phyloP scores from a whole-genome alignment of 768 basidiomycete species.

The Coprinopsis sp. region DNA sequence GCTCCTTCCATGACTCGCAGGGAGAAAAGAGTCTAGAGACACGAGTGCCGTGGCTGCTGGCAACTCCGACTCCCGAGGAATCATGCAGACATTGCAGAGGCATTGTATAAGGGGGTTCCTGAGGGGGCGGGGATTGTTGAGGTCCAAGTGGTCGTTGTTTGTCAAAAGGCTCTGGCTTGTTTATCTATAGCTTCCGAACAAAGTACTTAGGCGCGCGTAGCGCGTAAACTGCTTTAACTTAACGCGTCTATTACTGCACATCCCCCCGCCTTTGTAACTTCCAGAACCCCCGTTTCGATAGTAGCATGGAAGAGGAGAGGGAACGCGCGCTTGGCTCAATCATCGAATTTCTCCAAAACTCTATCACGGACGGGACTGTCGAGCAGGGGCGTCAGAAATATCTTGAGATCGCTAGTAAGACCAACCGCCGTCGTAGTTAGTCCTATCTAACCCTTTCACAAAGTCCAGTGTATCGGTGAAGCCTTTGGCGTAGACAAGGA shows the following conservation, averaged over 20 bases:
- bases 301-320: conserved; percentile 62
- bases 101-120: conserved; percentile 79
- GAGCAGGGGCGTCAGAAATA: conserved; percentile 88
- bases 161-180: too few relatives aligned
- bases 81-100: conserved; percentile 80
- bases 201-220: too few relatives aligned
- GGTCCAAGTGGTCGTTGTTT: conserved; percentile 14
- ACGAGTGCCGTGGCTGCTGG: conserved; percentile 74
- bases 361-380: conserved; percentile 83
- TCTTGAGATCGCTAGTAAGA: conserved; percentile 86
- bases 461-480: conserved; percentile 96
- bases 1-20: conserved; percentile 93
- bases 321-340: conserved; percentile 78
- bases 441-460: conserved; percentile 11
- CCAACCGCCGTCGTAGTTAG: conserved; percentile 4
- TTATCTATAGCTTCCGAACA: too few relatives aligned
- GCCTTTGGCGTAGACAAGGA: conserved; percentile 86
- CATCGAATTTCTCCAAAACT: conserved; percentile 83
- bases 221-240: too few relatives aligned
- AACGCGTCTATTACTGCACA: too few relatives aligned
- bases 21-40: too few relatives aligned
- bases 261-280: too few relatives aligned
- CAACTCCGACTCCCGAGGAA: conserved; percentile 83
- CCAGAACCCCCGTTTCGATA: conserved; percentile 7
- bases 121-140: conserved; percentile 33